Evolutionary conservation across 2,329 filamentous ascomycete genomes (phyloP).

Genomic region (Tolypocladium album): DNA sequence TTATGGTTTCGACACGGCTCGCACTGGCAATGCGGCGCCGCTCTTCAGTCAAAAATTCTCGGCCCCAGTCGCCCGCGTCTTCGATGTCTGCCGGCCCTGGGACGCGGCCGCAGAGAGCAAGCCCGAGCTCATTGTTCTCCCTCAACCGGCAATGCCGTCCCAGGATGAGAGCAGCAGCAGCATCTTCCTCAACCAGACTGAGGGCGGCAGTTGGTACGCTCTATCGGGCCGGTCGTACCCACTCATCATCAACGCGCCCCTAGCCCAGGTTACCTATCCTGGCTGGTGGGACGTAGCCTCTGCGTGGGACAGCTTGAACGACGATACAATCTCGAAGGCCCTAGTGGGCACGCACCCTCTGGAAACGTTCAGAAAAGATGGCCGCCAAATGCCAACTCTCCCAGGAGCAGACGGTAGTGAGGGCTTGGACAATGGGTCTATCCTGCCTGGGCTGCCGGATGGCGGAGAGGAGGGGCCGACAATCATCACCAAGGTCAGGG

Average conservation of each 20-base stretch:
- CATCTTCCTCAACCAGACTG: slow-evolving; percentile 80
- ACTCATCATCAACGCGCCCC: slow-evolving; percentile 60
- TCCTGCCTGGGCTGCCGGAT: slow-evolving; percentile 14
- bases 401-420: slow-evolving; percentile 18
- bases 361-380: slow-evolving; percentile 24
- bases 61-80: slow-evolving; percentile 76
- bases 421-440: slow-evolving; percentile 22
- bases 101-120: slow-evolving; percentile 52
- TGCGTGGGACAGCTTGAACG: slow-evolving; percentile 26
- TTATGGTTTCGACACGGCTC: slow-evolving; percentile 64
- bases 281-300: slow-evolving; percentile 37
- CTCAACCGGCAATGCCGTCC: slow-evolving; percentile 64
- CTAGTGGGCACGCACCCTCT: slow-evolving; percentile 64
- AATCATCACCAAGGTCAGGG: slow-evolving; percentile 39
- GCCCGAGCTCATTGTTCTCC: slow-evolving; percentile 70
- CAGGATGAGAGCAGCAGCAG: slow-evolving; percentile 47
- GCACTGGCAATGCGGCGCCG: slow-evolving; percentile 36
- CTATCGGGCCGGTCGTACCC: slow-evolving; percentile 82
- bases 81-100: slow-evolving; percentile 71
- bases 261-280: slow-evolving; percentile 31
- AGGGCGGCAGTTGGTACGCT: slow-evolving; percentile 85
- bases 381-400: slow-evolving; percentile 25
- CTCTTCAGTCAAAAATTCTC: slow-evolving; percentile 60
- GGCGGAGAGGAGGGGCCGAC: slow-evolving; percentile 25
- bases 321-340: slow-evolving; percentile 43